Percentiles rank a stretch among this genome's conserved stretches.
phyloP scores from a whole-genome alignment of 2,329 filamentous ascomycete genomes.

The Aspergillus brasiliensis region DNA sequence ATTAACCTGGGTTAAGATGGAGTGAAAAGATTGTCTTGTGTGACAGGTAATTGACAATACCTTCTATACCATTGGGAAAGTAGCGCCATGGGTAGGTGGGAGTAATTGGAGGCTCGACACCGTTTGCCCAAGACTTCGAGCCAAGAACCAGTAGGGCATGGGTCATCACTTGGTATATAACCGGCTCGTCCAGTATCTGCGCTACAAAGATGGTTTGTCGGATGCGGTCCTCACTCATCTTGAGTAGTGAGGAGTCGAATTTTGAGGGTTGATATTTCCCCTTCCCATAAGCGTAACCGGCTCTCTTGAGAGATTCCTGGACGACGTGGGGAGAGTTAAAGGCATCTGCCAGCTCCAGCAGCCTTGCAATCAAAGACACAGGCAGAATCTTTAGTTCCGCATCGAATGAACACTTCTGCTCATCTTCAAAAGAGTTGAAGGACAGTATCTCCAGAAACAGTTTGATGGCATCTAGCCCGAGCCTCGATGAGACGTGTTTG shows the following conservation, averaged over 20 bases:
- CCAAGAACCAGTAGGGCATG: conserved; percentile 41
- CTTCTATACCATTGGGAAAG: conserved; percentile 43
- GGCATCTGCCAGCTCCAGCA: conserved; percentile 37
- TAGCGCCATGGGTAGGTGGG: conserved; percentile 38
- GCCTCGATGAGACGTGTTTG: conserved; percentile 27
- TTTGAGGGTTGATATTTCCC: conserved; percentile 26
- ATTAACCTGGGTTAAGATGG: conserved; percentile 7
- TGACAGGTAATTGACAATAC: conserved; percentile 26
- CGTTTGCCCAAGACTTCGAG: conserved; percentile 39
- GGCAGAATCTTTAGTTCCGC: conserved; percentile 30
- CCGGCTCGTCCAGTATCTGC: conserved; percentile 31
- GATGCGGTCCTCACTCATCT: conserved; percentile 40
- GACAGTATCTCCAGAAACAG: conserved; percentile 37
- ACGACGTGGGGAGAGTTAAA: conserved; percentile 38
- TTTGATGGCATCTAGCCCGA: conserved; percentile 36
- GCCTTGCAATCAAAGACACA: conserved; percentile 33
- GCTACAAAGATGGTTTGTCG: conserved; percentile 45
- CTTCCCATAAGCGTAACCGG: conserved; percentile 35
- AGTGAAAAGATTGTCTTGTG: too few species aligned
- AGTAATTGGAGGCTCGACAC: conserved; percentile 25
- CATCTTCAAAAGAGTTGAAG: conserved; percentile 27
- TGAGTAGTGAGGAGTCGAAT: conserved; percentile 30
- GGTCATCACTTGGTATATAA: conserved; percentile 32
- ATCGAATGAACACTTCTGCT: conserved; percentile 23
- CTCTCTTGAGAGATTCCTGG: conserved; percentile 22